phyloP scores from a whole-genome alignment of 345 rosid genomes.

The Barbarea vulgaris region DNA sequence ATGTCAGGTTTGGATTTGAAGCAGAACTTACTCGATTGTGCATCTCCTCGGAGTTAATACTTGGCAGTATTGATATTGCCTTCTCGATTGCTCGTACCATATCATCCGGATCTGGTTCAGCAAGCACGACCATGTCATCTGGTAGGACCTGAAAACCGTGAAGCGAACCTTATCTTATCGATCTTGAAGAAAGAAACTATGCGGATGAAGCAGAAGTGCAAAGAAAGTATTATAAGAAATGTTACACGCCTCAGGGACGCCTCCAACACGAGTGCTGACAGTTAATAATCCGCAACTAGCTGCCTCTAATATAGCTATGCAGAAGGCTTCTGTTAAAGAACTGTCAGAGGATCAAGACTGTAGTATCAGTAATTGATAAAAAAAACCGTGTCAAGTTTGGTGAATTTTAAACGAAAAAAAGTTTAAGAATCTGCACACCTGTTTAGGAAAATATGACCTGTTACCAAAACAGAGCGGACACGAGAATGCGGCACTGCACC shows the following conservation, averaged over 20 bases:
- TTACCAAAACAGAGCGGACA: constrained; percentile 76
- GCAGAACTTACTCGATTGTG: constrained; percentile 66
- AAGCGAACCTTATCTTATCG: background rate
- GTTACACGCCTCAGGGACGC: constrained; percentile 88
- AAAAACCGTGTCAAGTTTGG: background rate
- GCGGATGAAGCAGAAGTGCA: background rate
- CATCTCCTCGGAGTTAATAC: constrained; percentile 82
- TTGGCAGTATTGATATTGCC: constrained; percentile 86
- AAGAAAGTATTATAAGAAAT: background rate
- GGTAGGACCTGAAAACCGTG: constrained; percentile 68
- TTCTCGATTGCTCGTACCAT: constrained; percentile 79
- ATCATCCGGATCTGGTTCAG: constrained; percentile 91
- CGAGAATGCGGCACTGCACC: constrained; percentile 91
- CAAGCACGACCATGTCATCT: constrained; percentile 96
- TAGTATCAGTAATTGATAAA: background rate
- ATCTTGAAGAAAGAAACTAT: background rate
- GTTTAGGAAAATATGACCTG: constrained; percentile 91
- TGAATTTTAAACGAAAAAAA: background rate
- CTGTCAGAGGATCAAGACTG: constrained; percentile 50
- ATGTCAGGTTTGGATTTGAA: background rate
- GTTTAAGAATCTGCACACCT: constrained; percentile 48
- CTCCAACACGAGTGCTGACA: constrained; percentile 94
- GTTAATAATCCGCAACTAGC: constrained; percentile 97
- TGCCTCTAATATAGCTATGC: constrained; percentile 97
- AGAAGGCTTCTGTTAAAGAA: constrained; percentile 97